Conservation (phyloP, 768 basidiomycete species). For the Termitomyces sp. region DNA sequence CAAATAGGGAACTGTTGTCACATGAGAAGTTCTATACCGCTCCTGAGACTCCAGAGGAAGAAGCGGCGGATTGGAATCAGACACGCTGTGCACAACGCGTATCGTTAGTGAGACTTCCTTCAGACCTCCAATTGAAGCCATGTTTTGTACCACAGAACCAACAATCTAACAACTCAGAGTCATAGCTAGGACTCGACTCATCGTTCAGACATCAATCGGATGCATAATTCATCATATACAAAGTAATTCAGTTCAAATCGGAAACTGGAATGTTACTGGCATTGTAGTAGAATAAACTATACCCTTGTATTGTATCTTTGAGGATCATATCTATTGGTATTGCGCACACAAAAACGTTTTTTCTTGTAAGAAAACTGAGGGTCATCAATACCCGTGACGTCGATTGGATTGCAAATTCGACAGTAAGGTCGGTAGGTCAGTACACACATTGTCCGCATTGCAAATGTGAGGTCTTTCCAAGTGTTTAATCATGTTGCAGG, state of each 20-base stretch:
- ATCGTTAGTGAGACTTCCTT: constrained; percentile 71
- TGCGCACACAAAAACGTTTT: neutral
- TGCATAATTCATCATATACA: constrained; percentile 8
- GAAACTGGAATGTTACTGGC: neutral
- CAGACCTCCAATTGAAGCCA: constrained; percentile 33
- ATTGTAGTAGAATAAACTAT: neutral
- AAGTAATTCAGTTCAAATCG: neutral
- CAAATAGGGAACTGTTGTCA: constrained; percentile 14
- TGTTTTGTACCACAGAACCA: constrained; percentile 19
- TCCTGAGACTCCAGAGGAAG: constrained; percentile 48
- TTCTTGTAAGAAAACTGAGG: neutral
- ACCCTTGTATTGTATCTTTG: neutral
- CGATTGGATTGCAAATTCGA: neutral
- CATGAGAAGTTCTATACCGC: constrained; percentile 44
- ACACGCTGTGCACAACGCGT: constrained; percentile 83
- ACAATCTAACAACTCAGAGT: neutral
- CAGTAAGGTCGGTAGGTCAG: neutral
- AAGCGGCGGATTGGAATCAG: constrained; percentile 87
- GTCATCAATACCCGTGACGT: no score
- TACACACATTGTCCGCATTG: no score
- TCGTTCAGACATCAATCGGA: neutral
- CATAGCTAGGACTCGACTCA: neutral
- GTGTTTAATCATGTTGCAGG: constrained; percentile 6
- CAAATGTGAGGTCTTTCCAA: neutral
- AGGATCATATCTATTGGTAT: neutral